Evolutionary conservation across 192 early-diverging fungal genomes (phyloP), one percentile per base, ranked within the genome.

Genomic region (Diversispora eburnea): DNA sequence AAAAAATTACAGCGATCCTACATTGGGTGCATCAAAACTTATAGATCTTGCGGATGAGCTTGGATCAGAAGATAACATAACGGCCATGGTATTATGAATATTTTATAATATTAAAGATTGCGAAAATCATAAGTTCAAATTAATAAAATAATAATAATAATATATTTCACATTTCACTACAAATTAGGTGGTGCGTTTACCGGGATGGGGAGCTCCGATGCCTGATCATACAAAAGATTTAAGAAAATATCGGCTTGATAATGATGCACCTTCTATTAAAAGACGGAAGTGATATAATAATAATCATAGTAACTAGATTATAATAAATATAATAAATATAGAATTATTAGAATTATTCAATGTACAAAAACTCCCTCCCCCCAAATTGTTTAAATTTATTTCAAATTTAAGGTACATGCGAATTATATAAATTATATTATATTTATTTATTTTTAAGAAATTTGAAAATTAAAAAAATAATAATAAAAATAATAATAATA

Each of bases 11-110:
- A 67, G 79, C 45, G 78, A 85, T 46, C 89, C 89, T 19, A 84
- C 81, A 0, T 59, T 59, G 15, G 85, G 88, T 1, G 88, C 88
- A 2, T 79, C 81, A 63, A 82, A 83, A 72, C 70, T 92, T 3
- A 83, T 91, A 17, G 88, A 90, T 58, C 55, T 83, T 1, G 86
- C 82, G 45, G 91, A 91, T 73, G 85, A 87, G 15, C 71, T 90
- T 42, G 88, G 88, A 19, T 84, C 89, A 3, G 88, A 92, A 63
- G 91, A 92, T 72, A 92, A 92, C 74, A 82, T 84, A 65, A 92
- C 88, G 0, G 82, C 83, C 17, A 69, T 89, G 81, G 87, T 87
- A 80, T n/a, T 64, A 43, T 7, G 1, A 19, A 58, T 43, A 49
- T 49, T 25, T 33, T 9, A 25, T 58, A 54, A 43, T 4, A 57